A percentile compares a stretch with the other conserved stretches of the same genome.
These are phyloP conservation scores for Marasmius fiardii DNA, from an alignment of 1,284 basidiomycete species.

Conservation along the genomic window DNA sequence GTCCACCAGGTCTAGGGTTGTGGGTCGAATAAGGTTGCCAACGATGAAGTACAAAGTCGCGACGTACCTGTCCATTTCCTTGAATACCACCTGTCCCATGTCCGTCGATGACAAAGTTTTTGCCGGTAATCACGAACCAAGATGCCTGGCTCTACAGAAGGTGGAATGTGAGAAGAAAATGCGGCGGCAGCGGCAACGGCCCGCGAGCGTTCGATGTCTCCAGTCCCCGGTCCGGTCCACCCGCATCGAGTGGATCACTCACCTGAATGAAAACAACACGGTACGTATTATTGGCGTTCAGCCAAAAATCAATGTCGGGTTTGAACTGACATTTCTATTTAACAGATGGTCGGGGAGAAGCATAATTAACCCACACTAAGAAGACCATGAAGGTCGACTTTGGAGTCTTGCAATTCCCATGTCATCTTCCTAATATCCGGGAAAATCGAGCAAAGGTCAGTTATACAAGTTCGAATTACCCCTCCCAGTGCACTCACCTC, in stretches of 20 bases:
- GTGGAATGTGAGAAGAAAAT: neutral
- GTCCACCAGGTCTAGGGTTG: slow-evolving; percentile 42
- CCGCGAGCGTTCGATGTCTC: no score
- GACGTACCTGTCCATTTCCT: slow-evolving; percentile 54
- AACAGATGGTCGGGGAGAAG: no score
- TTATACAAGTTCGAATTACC: neutral
- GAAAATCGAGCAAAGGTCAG: neutral
- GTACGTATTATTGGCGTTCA: slow-evolving; percentile 52
- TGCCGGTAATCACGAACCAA: slow-evolving; percentile 62
- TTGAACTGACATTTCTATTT: slow-evolving; percentile 39
- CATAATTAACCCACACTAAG: slow-evolving; percentile 39
- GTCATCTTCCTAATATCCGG: slow-evolving; percentile 55
- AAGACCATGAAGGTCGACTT: slow-evolving; percentile 52
- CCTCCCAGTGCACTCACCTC: slow-evolving; percentile 27
- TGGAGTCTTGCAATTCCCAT: slow-evolving; percentile 51
- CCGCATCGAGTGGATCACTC: slow-evolving; percentile 7
- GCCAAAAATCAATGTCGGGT: slow-evolving; percentile 60
- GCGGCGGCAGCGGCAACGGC: neutral
- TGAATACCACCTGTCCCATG: slow-evolving; percentile 59
- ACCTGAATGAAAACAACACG: slow-evolving; percentile 62
- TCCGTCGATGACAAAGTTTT: slow-evolving; percentile 57
- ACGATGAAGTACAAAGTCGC: neutral
- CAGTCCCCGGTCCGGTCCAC: no score
- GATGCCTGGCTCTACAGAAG: slow-evolving; percentile 53
- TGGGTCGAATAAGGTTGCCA: neutral